phyloP scores from a whole-genome alignment of 371 early-diverging fungal species.

The Polyrhizophydium stewartii region DNA sequence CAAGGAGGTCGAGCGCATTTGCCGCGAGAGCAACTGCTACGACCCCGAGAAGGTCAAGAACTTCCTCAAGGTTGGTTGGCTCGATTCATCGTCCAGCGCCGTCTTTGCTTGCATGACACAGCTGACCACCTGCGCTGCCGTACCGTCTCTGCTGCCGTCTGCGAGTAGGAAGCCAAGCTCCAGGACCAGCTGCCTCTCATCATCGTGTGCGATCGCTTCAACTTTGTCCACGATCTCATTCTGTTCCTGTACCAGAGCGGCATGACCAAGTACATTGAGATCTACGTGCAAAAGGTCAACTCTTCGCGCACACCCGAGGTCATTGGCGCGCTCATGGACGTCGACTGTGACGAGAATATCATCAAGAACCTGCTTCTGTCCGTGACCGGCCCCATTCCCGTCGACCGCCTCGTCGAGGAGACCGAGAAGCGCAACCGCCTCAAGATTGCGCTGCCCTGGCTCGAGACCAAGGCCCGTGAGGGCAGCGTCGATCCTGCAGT shows the following conservation, averaged over 20 bases:
- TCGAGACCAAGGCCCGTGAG: constrained; percentile 82
- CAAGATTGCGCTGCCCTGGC: constrained; percentile 89
- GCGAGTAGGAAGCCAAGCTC: constrained; percentile 78
- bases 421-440: constrained; percentile 95
- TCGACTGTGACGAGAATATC: constrained; percentile 92
- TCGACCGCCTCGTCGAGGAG: constrained; percentile 86
- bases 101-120: background rate
- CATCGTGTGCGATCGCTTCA: constrained; percentile 95
- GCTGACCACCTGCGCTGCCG: background rate
- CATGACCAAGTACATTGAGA: constrained; percentile 91
- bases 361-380: constrained; percentile 85
- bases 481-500: constrained; percentile 83
- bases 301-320: constrained; percentile 91
- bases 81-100: background rate
- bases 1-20: constrained; percentile 96
- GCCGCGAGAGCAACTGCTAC: constrained; percentile 91
- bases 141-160: background rate
- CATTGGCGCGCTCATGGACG: constrained; percentile 95
- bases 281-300: constrained; percentile 97
- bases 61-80: constrained; percentile 68
- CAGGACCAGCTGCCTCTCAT: constrained; percentile 94
- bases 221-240: constrained; percentile 95
- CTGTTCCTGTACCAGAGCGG: constrained; percentile 92
- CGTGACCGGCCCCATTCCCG: constrained; percentile 71
- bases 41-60: constrained; percentile 97